Percentiles rank a stretch among this genome's conserved stretches.
Evolutionary conservation across 202 grass and related monocot species (phyloP).

Genomic region (Elaeis oleifera): DNA sequence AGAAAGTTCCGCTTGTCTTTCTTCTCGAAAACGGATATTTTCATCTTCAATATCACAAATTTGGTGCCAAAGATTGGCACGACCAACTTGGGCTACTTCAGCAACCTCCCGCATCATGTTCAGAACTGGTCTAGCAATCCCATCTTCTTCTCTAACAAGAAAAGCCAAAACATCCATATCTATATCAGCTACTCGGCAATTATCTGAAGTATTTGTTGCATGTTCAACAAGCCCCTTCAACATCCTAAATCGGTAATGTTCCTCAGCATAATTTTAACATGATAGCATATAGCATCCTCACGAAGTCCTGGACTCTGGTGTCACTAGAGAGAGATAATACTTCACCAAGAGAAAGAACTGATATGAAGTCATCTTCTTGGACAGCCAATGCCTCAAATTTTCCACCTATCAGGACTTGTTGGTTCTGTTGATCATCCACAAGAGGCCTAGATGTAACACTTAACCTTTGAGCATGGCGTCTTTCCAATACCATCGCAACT

Average conservation of each 20-base stretch:
- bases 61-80: conserved; percentile 86
- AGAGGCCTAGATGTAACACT: conserved; percentile 37
- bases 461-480: conserved; percentile 57
- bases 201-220: conserved; percentile 73
- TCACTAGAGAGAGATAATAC: conserved; percentile 70
- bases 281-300: conserved; percentile 77
- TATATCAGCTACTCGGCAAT: conserved; percentile 62
- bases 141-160: conserved; percentile 74
- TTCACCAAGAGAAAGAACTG: conserved; percentile 78
- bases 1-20: conserved; percentile 61
- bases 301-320: conserved; percentile 59
- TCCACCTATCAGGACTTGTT: conserved; percentile 45
- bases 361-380: conserved; percentile 87
- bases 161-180: conserved; percentile 95
- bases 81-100: conserved; percentile 72
- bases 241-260: conserved; percentile 80
- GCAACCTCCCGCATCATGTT: conserved; percentile 77
- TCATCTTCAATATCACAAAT: conserved; percentile 75
- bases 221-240: conserved; percentile 85
- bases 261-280: conserved; percentile 74
- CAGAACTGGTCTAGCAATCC: conserved; percentile 61
- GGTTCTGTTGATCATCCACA: conserved; percentile 57
- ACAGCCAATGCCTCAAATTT: conserved; percentile 44
- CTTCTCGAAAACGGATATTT: conserved; percentile 68
- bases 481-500: conserved; percentile 85